Percentiles rank a stretch among this genome's conserved stretches.
Conservation (phyloP, 2,329 filamentous ascomycete genomes). For the Coniochaeta prunicola region DNA sequence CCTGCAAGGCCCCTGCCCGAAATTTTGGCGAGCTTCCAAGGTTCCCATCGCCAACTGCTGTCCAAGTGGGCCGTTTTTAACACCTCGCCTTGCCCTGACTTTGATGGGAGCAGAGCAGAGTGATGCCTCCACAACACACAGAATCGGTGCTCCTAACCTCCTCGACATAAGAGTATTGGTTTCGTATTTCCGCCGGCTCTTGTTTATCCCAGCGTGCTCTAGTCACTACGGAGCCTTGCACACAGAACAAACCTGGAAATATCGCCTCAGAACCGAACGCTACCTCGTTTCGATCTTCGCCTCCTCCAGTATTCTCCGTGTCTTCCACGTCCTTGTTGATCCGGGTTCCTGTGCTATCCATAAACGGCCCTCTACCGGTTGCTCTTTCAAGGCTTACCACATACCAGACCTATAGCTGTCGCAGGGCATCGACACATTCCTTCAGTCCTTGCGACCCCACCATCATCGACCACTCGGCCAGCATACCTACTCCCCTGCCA, state of each 20-base stretch:
- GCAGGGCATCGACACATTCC: neutral
- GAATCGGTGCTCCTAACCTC: neutral
- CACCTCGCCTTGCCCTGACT: conserved; percentile 4
- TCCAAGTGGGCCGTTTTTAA: conserved; percentile 3
- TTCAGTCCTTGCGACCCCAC: neutral
- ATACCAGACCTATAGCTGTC: neutral
- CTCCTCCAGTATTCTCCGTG: neutral
- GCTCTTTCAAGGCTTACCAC: neutral
- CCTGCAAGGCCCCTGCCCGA: conserved; percentile 4
- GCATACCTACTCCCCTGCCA: neutral
- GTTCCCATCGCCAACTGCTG: conserved; percentile 8
- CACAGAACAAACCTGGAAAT: neutral
- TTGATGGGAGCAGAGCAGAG: neutral
- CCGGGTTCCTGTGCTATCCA: neutral
- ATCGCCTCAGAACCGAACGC: neutral
- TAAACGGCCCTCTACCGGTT: neutral
- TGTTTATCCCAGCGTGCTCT: neutral
- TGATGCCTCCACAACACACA: neutral
- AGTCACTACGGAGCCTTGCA: neutral
- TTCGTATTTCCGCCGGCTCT: neutral
- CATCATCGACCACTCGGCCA: neutral
- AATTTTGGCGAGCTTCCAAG: conserved; percentile 7
- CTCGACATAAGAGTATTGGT: neutral
- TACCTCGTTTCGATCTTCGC: neutral
- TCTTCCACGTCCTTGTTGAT: neutral